Conservation (phyloP, 106 monocot species). For the Apostasia ramifera region DNA sequence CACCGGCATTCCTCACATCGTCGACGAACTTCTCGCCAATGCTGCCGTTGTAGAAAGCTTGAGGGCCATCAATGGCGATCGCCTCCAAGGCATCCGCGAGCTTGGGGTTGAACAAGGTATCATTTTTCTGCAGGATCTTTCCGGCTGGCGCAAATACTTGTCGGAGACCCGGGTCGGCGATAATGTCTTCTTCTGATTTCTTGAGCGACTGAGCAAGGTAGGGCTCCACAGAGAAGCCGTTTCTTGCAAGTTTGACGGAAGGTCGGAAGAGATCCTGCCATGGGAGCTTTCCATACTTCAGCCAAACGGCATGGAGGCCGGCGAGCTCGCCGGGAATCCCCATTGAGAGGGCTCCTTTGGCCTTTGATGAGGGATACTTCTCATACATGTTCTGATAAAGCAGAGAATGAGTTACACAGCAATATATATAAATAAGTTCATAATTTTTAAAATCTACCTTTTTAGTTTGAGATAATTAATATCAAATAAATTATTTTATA, state of each 20-base stretch:
- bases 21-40: slow-evolving; percentile 54
- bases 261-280: slow-evolving; percentile 77
- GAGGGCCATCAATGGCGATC: slow-evolving; percentile 47
- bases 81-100: slow-evolving; percentile 60
- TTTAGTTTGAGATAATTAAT: too few species aligned
- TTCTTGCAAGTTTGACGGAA: slow-evolving; percentile 60
- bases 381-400: slow-evolving; percentile 80
- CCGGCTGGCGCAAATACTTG: slow-evolving; percentile 49
- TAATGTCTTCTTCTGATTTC: slow-evolving; percentile 14
- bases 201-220: slow-evolving; percentile 30
- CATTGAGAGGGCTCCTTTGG: slow-evolving; percentile 54
- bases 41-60: slow-evolving; percentile 69
- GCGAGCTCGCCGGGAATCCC: slow-evolving; percentile 63
- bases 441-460: too few species aligned
- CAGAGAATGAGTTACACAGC: background rate
- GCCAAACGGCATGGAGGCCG: slow-evolving; percentile 54
- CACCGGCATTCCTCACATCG: slow-evolving; percentile 61
- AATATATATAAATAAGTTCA: too few species aligned
- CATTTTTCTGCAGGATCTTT: slow-evolving; percentile 32
- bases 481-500: too few species aligned
- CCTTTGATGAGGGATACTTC: slow-evolving; percentile 38
- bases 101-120: slow-evolving; percentile 49
- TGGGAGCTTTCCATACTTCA: slow-evolving; percentile 48
- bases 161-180: slow-evolving; percentile 61
- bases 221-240: slow-evolving; percentile 52